These are phyloP conservation scores for Metarhizium sp. DNA, from an alignment of 2,329 filamentous ascomycete species.

Conservation along the genomic window DNA sequence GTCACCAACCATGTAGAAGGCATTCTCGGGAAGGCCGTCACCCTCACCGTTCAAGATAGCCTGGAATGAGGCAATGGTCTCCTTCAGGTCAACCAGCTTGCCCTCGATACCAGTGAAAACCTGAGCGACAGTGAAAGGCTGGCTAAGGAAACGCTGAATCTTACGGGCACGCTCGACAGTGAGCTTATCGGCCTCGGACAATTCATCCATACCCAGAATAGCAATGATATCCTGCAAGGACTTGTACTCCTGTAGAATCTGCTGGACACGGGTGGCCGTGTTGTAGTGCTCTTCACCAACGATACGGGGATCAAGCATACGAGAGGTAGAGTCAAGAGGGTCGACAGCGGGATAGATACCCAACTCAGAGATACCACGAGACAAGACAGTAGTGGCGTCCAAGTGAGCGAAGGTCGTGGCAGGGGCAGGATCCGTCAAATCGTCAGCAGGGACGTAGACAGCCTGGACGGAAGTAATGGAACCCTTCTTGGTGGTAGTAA, in stretches of 20 bases:
- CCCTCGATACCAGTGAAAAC: constrained; percentile 93
- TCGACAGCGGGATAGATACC: constrained; percentile 99
- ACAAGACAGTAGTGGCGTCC: constrained; percentile 99
- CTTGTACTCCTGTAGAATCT: constrained; percentile 99
- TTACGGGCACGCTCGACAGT: constrained; percentile 99
- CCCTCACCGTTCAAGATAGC: constrained; percentile 89
- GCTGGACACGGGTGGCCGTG: constrained; percentile 88
- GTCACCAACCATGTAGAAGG: constrained; percentile 97
- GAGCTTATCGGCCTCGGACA: constrained; percentile 98
- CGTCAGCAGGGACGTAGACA: constrained; percentile 99
- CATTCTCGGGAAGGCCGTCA: constrained; percentile 90
- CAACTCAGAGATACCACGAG: constrained; percentile 99
- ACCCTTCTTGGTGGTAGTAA: constrained; percentile 98
- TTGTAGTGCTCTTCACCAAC: constrained; percentile 98
- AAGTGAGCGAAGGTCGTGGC: constrained; percentile 99
- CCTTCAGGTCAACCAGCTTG: constrained; percentile 94
- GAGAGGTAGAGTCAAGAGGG: constrained; percentile 97
- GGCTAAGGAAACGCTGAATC: constrained; percentile 98
- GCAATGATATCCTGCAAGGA: constrained; percentile 99
- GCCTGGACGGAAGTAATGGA: constrained; percentile 99
- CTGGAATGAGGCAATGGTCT: constrained; percentile 97
- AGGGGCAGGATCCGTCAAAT: constrained; percentile 99
- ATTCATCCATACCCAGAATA: constrained; percentile 99
- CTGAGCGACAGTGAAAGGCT: constrained; percentile 87
- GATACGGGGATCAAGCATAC: constrained; percentile 98